Evolutionary conservation across 345 rosid species (phyloP).

Genomic region (Salix koriyanagi): DNA sequence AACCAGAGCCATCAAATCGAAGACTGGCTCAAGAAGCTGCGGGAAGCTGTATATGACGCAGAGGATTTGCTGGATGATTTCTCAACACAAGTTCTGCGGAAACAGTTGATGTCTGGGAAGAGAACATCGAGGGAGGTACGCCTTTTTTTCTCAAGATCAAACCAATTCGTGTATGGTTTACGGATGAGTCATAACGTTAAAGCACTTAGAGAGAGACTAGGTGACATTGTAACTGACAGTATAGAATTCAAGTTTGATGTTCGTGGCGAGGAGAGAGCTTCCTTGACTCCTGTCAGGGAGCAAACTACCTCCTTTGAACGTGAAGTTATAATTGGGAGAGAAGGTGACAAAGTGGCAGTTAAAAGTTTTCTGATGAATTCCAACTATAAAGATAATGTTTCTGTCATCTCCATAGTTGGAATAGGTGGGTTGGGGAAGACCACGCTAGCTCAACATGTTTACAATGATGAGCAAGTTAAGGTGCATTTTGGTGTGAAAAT

Average conservation of each 20-base stretch:
- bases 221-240: conserved; percentile 1
- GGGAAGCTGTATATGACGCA: conserved; percentile 27
- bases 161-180: background rate
- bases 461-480: conserved; percentile 10
- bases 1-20: background rate
- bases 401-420: conserved; percentile 25
- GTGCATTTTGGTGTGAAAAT: conserved; percentile 15
- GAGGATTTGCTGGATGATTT: conserved; percentile 37
- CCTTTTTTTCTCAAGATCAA: conserved; percentile 8
- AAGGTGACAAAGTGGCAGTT: conserved; percentile 13
- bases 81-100: conserved; percentile 6
- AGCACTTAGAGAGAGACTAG: conserved; percentile 15
- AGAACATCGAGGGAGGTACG: background rate
- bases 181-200: conserved; percentile 12
- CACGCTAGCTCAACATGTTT: conserved; percentile 20
- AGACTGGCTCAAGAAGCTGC: conserved; percentile 27
- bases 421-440: conserved; percentile 26
- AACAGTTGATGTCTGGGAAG: background rate
- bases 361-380: conserved; percentile 5
- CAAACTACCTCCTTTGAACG: conserved; percentile 4
- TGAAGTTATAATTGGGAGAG: conserved; percentile 7
- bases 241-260: background rate
- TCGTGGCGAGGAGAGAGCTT: background rate
- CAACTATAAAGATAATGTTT: background rate
- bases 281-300: background rate